phyloP scores from a whole-genome alignment of 1,284 basidiomycete genomes.

The Apiotrichum sp. region DNA sequence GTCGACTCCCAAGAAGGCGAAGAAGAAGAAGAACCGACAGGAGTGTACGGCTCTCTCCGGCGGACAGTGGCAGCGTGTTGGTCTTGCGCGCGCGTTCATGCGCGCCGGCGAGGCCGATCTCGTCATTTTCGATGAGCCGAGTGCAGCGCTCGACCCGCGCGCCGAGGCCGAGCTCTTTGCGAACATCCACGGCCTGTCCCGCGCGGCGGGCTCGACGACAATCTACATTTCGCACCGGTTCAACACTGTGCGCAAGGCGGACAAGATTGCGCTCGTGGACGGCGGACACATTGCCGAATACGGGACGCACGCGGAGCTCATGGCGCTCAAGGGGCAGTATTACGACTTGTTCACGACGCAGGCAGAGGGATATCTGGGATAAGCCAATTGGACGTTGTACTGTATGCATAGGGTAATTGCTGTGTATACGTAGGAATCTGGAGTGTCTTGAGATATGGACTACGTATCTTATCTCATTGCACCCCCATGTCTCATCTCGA shows the following conservation, averaged over 20 bases:
- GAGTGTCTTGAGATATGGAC: too few relatives aligned
- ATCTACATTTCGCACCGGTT: slow-evolving; percentile 79
- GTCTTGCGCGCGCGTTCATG: slow-evolving; percentile 78
- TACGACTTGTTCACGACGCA: not conserved
- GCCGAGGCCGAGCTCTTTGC: slow-evolving; percentile 70
- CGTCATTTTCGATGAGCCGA: slow-evolving; percentile 61
- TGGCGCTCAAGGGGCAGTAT: slow-evolving; percentile 47
- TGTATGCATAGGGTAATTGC: too few relatives aligned
- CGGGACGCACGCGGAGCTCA: slow-evolving; percentile 68
- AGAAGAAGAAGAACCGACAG: not conserved
- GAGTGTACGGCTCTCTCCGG: slow-evolving; percentile 9
- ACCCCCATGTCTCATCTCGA: too few relatives aligned
- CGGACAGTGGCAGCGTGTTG: slow-evolving; percentile 73
- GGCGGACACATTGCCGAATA: slow-evolving; percentile 68
- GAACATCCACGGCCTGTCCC: slow-evolving; percentile 20
- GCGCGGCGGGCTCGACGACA: slow-evolving; percentile 54
- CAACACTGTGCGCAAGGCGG: slow-evolving; percentile 24
- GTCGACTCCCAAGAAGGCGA: not conserved
- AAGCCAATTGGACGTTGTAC: not conserved
- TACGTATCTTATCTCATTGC: too few relatives aligned
- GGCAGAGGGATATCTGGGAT: not conserved
- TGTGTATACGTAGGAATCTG: too few relatives aligned
- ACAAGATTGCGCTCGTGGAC: slow-evolving; percentile 70
- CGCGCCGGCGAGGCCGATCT: slow-evolving; percentile 70
- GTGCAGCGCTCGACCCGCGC: slow-evolving; percentile 64